These are phyloP conservation scores for Mycena floridula DNA, from an alignment of 768 basidiomycete genomes.

Conservation along the genomic window DNA sequence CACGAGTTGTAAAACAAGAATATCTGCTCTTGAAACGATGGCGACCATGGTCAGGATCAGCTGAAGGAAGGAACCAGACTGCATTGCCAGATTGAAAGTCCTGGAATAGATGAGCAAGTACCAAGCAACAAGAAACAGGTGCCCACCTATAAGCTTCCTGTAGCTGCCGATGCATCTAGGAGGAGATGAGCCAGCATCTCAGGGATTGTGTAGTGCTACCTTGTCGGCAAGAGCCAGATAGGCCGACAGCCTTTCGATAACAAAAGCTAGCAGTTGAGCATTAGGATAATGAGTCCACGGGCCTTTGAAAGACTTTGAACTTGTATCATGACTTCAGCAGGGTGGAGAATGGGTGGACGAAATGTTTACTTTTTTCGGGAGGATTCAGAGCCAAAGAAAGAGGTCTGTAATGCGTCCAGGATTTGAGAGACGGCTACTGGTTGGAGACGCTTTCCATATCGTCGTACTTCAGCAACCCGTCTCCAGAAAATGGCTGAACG, in stretches of 20 bases:
- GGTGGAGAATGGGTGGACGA: not conserved
- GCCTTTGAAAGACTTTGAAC: slow-evolving; percentile 46
- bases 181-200: too few species aligned
- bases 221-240: slow-evolving; percentile 38
- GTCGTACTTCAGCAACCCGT: slow-evolving; percentile 54
- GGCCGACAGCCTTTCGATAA: slow-evolving; percentile 28
- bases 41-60: slow-evolving; percentile 57
- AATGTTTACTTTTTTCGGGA: slow-evolving; percentile 35
- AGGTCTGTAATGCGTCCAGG: slow-evolving; percentile 35
- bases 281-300: slow-evolving; percentile 63
- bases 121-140: slow-evolving; percentile 1
- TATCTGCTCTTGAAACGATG: slow-evolving; percentile 51
- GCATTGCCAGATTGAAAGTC: slow-evolving; percentile 57
- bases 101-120: slow-evolving; percentile 26
- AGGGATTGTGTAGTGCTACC: slow-evolving; percentile 22
- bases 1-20: slow-evolving; percentile 37
- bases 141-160: slow-evolving; percentile 47
- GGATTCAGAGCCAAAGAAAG: slow-evolving; percentile 61
- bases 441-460: slow-evolving; percentile 36
- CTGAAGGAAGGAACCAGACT: slow-evolving; percentile 69
- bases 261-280: slow-evolving; percentile 21
- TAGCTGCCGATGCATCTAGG: slow-evolving; percentile 41
- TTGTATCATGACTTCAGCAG: slow-evolving; percentile 21
- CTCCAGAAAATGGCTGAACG: slow-evolving; percentile 65
- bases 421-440: slow-evolving; percentile 22